Conservation (phyloP, 306 rosid species). For the Senna siamea region DNA sequence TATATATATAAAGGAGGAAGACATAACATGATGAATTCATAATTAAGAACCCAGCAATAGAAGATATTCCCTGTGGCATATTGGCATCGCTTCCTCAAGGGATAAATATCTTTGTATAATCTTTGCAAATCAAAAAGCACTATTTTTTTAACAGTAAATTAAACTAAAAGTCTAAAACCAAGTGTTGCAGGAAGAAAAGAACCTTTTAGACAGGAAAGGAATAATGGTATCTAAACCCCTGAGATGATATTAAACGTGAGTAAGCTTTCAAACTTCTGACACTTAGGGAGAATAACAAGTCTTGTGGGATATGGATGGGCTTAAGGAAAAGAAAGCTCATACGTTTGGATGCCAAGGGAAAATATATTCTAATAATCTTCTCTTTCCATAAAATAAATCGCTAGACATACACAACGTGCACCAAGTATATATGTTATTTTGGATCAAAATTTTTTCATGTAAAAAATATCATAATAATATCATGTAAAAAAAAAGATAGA, state of each 20-base stretch:
- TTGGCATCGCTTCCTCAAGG: conserved; percentile 41
- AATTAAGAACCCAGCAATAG: conserved; percentile 46
- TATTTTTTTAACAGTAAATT: conserved; percentile 12
- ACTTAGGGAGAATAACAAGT: conserved; percentile 51
- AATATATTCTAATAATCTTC: conserved; percentile 62
- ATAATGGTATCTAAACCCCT: conserved; percentile 59
- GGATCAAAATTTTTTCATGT: too few relatives aligned
- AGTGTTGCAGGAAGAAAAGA: background rate
- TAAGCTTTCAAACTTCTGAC: background rate
- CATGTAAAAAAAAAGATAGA: too few relatives aligned
- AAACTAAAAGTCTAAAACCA: conserved; percentile 36
- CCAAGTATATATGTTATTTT: conserved; percentile 4
- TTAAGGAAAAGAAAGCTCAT: conserved; percentile 43
- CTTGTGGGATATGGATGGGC: conserved; percentile 53
- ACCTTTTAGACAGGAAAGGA: conserved; percentile 53
- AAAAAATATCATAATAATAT: too few relatives aligned
- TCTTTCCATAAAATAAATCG: conserved; percentile 41
- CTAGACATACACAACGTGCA: conserved; percentile 38
- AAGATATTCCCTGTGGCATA: conserved; percentile 70
- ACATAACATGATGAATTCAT: too few relatives aligned
- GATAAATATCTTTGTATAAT: conserved; percentile 1
- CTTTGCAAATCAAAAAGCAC: background rate
- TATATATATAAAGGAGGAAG: background rate
- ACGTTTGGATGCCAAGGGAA: conserved; percentile 57
- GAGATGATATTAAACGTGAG: conserved; percentile 27